Conservation (phyloP, 371 early-diverging fungal genomes). For the Apophysomyces sp. region DNA sequence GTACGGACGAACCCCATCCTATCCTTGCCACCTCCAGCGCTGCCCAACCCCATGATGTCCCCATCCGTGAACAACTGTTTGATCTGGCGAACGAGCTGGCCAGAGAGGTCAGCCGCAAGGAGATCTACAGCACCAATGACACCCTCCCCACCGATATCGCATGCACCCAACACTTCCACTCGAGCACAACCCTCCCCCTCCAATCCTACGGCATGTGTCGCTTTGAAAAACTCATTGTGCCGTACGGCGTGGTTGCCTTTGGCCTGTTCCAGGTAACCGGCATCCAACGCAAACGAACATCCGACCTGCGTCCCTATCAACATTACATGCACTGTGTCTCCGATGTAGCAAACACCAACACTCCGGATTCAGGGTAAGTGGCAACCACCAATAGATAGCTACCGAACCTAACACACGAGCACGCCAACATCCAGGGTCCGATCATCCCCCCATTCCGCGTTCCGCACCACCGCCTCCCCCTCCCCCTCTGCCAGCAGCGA, state of each 20-base stretch:
- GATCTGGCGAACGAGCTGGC: not conserved
- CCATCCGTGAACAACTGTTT: slow-evolving; percentile 3
- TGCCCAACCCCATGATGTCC: not conserved
- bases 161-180: slow-evolving; percentile 31
- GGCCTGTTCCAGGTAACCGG: slow-evolving; percentile 26
- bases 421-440: not conserved
- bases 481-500: not conserved
- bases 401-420: not conserved
- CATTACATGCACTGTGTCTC: slow-evolving; percentile 10
- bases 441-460: not conserved
- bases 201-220: slow-evolving; percentile 13
- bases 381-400: not conserved
- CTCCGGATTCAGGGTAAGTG: not conserved
- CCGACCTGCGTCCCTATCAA: slow-evolving; percentile 4
- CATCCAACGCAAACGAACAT: not conserved
- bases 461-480: not conserved
- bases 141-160: slow-evolving; percentile 1
- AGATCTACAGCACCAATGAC: not conserved
- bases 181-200: slow-evolving; percentile 18
- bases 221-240: slow-evolving; percentile 32
- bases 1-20: not conserved
- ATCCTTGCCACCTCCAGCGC: not conserved
- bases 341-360: slow-evolving; percentile 1
- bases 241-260: slow-evolving; percentile 32
- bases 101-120: not conserved